Conservation (phyloP, 2,329 filamentous ascomycete genomes). For the Botryotinia convoluta region DNA sequence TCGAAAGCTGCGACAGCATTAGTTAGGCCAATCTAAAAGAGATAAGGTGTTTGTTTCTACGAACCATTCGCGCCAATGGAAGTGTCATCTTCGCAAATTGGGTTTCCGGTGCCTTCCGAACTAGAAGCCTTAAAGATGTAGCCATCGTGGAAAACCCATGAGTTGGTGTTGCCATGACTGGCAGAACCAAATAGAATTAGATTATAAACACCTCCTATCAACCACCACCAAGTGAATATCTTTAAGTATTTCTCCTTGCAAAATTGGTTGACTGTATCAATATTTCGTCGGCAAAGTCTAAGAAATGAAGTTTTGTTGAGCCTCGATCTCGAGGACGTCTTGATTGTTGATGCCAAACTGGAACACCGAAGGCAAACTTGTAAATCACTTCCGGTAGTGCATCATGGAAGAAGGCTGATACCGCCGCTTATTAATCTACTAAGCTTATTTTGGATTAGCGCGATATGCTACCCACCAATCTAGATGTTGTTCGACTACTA, state of each 20-base stretch:
- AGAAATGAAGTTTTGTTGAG: background rate
- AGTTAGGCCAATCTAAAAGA: background rate
- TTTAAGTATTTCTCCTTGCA: background rate
- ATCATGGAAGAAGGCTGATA: background rate
- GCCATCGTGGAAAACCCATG: constrained; percentile 14
- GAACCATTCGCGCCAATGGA: constrained; percentile 11
- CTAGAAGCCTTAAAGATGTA: constrained; percentile 9
- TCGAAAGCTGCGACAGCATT: constrained; percentile 14
- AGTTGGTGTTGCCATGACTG: constrained; percentile 18
- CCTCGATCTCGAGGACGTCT: constrained; percentile 8
- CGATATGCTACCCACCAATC: background rate
- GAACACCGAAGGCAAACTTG: constrained; percentile 11
- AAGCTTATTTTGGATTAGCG: background rate
- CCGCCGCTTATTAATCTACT: background rate
- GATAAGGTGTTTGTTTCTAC: background rate
- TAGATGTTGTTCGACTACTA: background rate
- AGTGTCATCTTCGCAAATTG: constrained; percentile 5
- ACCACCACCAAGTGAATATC: constrained; percentile 13
- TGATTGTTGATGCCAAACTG: constrained; percentile 6
- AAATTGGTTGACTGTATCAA: background rate
- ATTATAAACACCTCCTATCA: constrained; percentile 17
- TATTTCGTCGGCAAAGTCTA: background rate
- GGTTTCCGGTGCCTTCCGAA: constrained; percentile 1
- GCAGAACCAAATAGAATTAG: constrained; percentile 16
- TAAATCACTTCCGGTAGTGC: background rate